phyloP scores from a whole-genome alignment of 2,329 filamentous ascomycete genomes.

The Monosporascus sp. region DNA sequence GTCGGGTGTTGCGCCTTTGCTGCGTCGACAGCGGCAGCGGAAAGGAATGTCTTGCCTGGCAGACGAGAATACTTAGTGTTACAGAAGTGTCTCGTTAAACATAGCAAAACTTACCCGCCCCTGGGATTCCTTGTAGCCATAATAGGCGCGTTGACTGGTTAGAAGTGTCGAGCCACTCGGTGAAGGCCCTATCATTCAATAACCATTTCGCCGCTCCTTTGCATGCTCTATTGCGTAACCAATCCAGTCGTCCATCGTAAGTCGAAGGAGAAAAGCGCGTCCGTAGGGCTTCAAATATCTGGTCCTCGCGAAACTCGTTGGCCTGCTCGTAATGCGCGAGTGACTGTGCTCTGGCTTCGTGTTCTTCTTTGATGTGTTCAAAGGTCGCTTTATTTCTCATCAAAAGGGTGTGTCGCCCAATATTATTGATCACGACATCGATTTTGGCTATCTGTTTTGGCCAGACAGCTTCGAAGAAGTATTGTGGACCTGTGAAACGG shows the following conservation, averaged over 20 bases:
- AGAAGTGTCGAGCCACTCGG: slow-evolving; percentile 8
- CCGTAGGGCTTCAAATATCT: slow-evolving; percentile 8
- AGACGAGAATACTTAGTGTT: no score
- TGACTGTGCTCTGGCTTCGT: slow-evolving; percentile 6
- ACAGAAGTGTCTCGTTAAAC: no score
- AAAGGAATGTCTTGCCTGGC: slow-evolving; percentile 15
- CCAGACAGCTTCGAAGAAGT: no score
- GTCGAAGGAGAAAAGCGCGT: slow-evolving; percentile 5
- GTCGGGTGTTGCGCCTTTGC: slow-evolving; percentile 1
- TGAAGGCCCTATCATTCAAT: slow-evolving; percentile 6
- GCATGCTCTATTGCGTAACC: slow-evolving; percentile 3
- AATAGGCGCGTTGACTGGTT: slow-evolving; percentile 4
- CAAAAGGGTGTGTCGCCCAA: slow-evolving; percentile 4
- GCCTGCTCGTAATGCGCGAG: slow-evolving; percentile 6
- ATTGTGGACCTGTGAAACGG: no score
- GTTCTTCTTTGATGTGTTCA: slow-evolving; percentile 11
- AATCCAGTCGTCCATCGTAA: slow-evolving; percentile 9
- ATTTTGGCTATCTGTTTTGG: no score
- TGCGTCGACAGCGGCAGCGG: slow-evolving; percentile 4
- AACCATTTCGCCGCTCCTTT: slow-evolving; percentile 8
- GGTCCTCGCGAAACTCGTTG: slow-evolving; percentile 1
- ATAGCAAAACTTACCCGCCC: slow-evolving; percentile 1
- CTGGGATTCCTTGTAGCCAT: slow-evolving; percentile 19
- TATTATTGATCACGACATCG: no score
- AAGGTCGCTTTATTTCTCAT: slow-evolving; percentile 10